phyloP scores from a whole-genome alignment of 208 protist genomes.

The Lotmaria passim region DNA sequence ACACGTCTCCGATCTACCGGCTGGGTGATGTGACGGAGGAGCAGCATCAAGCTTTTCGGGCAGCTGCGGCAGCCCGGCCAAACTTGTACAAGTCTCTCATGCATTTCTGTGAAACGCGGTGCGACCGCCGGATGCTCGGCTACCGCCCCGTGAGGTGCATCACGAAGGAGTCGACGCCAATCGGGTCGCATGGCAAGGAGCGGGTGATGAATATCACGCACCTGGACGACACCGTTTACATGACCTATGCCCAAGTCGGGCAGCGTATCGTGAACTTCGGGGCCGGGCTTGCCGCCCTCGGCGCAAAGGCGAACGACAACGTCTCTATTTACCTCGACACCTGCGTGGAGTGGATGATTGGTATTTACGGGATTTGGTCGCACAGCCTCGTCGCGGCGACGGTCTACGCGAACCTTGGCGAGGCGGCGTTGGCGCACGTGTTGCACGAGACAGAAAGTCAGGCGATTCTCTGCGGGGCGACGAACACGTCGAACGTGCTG shows the following conservation, averaged over 20 bases:
- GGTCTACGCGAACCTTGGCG: slow-evolving; percentile 90
- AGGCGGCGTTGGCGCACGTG: slow-evolving; percentile 68
- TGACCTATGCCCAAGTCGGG: slow-evolving; percentile 50
- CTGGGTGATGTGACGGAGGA: slow-evolving; percentile 26
- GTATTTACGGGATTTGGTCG: slow-evolving; percentile 78
- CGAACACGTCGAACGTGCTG: slow-evolving; percentile 53
- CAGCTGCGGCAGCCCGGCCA: slow-evolving; percentile 17
- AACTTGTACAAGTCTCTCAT: slow-evolving; percentile 29
- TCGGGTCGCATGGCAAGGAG: slow-evolving; percentile 30
- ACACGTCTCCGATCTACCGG: slow-evolving; percentile 59
- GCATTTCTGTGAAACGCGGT: slow-evolving; percentile 26
- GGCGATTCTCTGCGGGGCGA: slow-evolving; percentile 72
- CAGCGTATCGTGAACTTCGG: slow-evolving; percentile 55
- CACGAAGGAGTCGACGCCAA: slow-evolving; percentile 25
- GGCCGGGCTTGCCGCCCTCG: slow-evolving; percentile 55
- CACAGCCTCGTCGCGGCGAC: slow-evolving; percentile 66
- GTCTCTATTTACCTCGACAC: slow-evolving; percentile 87
- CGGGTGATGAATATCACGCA: slow-evolving; percentile 54
- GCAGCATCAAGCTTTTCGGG: slow-evolving; percentile 23
- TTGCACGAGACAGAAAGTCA: slow-evolving; percentile 63
- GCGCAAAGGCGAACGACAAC: slow-evolving; percentile 38
- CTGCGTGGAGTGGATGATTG: slow-evolving; percentile 81
- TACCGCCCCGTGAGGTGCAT: slow-evolving; percentile 41
- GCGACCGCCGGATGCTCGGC: slow-evolving; percentile 46
- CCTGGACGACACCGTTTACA: slow-evolving; percentile 44